Conservation (phyloP, 306 rosid genomes). For the Prosopis cineraria region DNA sequence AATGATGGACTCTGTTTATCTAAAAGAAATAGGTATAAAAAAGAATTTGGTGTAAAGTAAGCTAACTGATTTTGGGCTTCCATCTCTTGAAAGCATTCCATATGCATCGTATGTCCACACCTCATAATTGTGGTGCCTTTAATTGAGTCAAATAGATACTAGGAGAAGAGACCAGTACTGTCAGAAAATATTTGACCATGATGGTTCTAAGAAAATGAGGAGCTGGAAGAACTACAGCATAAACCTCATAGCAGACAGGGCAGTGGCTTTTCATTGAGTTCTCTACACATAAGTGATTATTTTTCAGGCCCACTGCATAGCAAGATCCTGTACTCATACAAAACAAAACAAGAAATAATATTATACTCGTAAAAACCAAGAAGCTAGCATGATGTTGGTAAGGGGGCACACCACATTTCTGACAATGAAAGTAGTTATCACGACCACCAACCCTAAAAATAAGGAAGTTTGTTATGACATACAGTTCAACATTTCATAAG, state of each 20-base stretch:
- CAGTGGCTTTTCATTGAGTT: slow-evolving; percentile 76
- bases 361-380: not conserved
- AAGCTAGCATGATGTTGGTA: not conserved
- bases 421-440: slow-evolving; percentile 68
- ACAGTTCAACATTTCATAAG: slow-evolving; percentile 18
- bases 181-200: slow-evolving; percentile 36
- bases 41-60: not conserved
- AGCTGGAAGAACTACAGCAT: slow-evolving; percentile 31
- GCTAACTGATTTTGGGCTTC: slow-evolving; percentile 51
- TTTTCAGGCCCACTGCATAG: slow-evolving; percentile 46
- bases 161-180: slow-evolving; percentile 30
- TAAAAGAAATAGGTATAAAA: not conserved
- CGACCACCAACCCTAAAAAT: slow-evolving; percentile 61
- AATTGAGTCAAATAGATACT: slow-evolving; percentile 79
- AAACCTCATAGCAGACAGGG: slow-evolving; percentile 83
- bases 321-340: slow-evolving; percentile 57
- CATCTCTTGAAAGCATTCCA: slow-evolving; percentile 61
- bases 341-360: not conserved
- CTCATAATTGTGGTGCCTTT: slow-evolving; percentile 50
- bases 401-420: slow-evolving; percentile 59
- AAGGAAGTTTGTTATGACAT: slow-evolving; percentile 10
- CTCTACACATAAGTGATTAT: slow-evolving; percentile 72
- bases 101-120: slow-evolving; percentile 87
- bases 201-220: slow-evolving; percentile 12
- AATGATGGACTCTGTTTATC: not conserved